Percentiles rank a stretch among this genome's conserved stretches.
Conservation (phyloP, 768 basidiomycete species). For the Boletellus emodensis region DNA sequence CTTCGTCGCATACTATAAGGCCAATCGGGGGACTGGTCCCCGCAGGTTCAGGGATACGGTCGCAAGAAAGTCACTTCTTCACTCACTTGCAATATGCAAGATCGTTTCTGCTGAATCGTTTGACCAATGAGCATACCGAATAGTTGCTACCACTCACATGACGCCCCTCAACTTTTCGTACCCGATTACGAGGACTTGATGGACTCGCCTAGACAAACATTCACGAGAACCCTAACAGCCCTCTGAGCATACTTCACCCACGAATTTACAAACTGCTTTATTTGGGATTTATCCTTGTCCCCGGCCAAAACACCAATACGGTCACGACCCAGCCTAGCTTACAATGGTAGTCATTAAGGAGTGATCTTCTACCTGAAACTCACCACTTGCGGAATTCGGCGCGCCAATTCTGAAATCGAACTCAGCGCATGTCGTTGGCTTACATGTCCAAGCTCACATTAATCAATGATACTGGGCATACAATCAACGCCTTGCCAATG, state of each 20-base stretch:
- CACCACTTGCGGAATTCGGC: conserved; percentile 95
- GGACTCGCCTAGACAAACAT: conserved; percentile 47
- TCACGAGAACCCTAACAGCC: neutral
- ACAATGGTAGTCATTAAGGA: neutral
- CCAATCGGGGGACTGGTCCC: conserved; percentile 78
- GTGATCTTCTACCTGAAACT: conserved; percentile 25
- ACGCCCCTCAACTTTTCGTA: conserved; percentile 87
- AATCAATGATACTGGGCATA: conserved; percentile 89
- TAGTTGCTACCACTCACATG: conserved; percentile 49
- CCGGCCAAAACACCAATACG: conserved; percentile 56
- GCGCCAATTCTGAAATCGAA: conserved; percentile 75
- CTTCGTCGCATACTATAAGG: conserved; percentile 94
- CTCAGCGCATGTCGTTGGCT: neutral
- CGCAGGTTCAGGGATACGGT: conserved; percentile 1
- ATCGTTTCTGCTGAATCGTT: conserved; percentile 40
- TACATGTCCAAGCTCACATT: conserved; percentile 47
- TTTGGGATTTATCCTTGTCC: conserved; percentile 50
- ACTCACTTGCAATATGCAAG: conserved; percentile 62
- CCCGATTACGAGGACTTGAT: conserved; percentile 89
- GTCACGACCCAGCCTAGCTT: conserved; percentile 50
- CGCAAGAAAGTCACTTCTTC: neutral
- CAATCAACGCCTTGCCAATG: conserved; percentile 83
- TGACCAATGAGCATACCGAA: neutral
- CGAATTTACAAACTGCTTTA: conserved; percentile 76
- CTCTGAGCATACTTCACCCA: conserved; percentile 31